Evolutionary conservation across 306 rosid genomes (phyloP).

Genomic region (Glycine tomentella): DNA sequence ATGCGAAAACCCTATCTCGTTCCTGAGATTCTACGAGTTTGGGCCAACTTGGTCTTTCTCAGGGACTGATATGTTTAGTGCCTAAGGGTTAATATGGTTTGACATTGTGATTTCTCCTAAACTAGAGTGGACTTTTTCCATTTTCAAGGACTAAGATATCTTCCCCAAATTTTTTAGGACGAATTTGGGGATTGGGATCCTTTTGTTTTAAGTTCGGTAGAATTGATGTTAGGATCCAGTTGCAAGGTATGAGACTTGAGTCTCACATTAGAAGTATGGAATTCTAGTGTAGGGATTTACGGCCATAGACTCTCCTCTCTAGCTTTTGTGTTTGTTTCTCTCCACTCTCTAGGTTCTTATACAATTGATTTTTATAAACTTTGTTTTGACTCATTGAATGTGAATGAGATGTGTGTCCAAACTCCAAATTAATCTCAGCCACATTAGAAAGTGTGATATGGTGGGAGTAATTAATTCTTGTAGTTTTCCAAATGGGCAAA

Average conservation of each 20-base stretch:
- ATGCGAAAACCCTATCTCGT: background rate
- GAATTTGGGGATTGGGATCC: background rate
- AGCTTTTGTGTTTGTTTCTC: background rate
- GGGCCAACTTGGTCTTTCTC: background rate
- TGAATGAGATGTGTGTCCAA: background rate
- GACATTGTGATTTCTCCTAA: background rate
- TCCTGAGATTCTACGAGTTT: background rate
- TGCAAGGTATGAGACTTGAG: background rate
- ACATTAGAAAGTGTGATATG: background rate
- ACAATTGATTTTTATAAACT: background rate
- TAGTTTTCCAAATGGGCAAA: background rate
- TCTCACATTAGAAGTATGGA: background rate
- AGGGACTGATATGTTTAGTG: background rate
- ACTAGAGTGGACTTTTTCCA: background rate
- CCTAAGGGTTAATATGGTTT: background rate
- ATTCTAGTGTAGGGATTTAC: background rate
- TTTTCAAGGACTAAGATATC: background rate
- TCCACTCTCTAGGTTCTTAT: background rate
- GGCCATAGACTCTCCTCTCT: background rate
- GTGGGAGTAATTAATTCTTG: background rate
- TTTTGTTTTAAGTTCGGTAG: background rate
- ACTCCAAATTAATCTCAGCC: background rate
- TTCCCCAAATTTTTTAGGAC: background rate
- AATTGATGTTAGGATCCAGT: background rate
- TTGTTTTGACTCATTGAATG: background rate